phyloP scores from a whole-genome alignment of 2,329 filamentous ascomycete genomes.

The Colletotrichum tropicale region DNA sequence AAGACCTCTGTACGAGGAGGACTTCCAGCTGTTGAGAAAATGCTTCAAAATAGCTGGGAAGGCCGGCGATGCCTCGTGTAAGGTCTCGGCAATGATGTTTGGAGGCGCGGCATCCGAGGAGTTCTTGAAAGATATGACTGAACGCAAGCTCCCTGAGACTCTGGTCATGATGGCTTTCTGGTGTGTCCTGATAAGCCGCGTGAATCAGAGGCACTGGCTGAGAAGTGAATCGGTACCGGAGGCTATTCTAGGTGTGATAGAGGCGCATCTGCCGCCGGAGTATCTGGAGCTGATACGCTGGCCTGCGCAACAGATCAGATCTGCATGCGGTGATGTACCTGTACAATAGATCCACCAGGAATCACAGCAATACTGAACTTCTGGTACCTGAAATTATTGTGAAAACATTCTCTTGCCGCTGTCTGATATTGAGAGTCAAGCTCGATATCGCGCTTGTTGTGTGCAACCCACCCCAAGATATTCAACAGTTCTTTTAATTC shows the following conservation, averaged over 20 bases:
- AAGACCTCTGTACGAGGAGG: neutral
- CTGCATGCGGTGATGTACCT: neutral
- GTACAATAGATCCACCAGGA: neutral
- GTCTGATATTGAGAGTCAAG: neutral
- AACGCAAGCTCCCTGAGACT: neutral
- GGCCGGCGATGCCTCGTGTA: neutral
- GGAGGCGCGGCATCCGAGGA: neutral
- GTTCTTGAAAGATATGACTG: neutral
- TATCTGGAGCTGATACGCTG: neutral
- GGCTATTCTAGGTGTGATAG: neutral
- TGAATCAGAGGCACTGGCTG: neutral
- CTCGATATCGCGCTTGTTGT: neutral
- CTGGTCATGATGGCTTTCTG: neutral
- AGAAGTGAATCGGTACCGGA: neutral
- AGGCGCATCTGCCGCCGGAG: neutral
- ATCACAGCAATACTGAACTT: neutral
- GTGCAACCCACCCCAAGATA: neutral
- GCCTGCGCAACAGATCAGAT: neutral
- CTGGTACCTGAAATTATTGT: rapidly evolving
- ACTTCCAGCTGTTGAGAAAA: neutral
- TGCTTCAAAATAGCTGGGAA: neutral
- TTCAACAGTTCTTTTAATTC: no score
- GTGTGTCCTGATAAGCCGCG: neutral
- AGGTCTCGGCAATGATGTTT: neutral
- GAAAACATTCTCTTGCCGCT: neutral